Conservation (phyloP, 139 green algal species). For the Picochlorum sp. region DNA sequence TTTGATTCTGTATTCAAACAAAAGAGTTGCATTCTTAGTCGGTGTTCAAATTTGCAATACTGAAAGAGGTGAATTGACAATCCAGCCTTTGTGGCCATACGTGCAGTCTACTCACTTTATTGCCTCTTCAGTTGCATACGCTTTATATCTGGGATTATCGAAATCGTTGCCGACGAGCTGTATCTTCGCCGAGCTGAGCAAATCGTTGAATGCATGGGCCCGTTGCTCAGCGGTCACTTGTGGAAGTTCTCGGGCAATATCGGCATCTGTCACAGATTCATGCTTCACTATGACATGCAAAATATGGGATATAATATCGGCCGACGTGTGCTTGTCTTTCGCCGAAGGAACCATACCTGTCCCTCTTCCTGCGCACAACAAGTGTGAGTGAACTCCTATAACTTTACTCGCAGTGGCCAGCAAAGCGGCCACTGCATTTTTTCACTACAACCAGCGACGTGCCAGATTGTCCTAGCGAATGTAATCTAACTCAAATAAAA, state of each 20-base stretch:
- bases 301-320: no score
- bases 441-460: no score
- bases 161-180: neutral
- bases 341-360: neutral
- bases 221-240: conserved; percentile 12
- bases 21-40: neutral
- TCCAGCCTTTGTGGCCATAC: neutral
- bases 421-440: neutral
- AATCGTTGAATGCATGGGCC: conserved; percentile 22
- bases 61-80: no score
- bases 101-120: conserved; percentile 25
- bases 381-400: no score
- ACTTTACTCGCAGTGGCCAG: no score
- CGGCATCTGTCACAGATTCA: conserved; percentile 7
- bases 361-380: neutral
- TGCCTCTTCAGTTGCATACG: conserved; percentile 2
- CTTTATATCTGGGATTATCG: conserved; percentile 16
- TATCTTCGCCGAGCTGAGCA: conserved; percentile 6
- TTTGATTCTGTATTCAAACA: conserved; percentile 50
- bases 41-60: neutral
- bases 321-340: neutral
- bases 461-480: neutral
- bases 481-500: neutral
- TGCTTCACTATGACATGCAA: conserved; percentile 2
- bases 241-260: neutral